These are phyloP conservation scores for Ascosphaera aggregata DNA, from an alignment of 2,329 filamentous ascomycete species.

Conservation along the genomic window DNA sequence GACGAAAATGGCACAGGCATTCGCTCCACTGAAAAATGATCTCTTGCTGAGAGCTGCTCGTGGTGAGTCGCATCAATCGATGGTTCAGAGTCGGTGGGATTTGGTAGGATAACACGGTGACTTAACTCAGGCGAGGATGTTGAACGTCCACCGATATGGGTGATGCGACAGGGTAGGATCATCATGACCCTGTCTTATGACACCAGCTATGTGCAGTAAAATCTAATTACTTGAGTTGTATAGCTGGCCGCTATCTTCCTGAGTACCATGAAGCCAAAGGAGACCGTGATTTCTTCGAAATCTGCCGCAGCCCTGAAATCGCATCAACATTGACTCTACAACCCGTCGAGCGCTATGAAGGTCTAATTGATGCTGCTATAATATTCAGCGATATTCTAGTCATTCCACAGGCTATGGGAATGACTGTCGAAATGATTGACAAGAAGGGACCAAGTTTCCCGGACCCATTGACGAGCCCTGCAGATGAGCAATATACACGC, in stretches of 20 bases:
- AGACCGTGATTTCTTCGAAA: constrained; percentile 83
- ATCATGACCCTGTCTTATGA: constrained; percentile 1
- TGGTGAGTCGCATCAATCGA: constrained; percentile 33
- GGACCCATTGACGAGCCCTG: constrained; percentile 51
- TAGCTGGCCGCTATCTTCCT: constrained; percentile 87
- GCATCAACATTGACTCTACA: constrained; percentile 86
- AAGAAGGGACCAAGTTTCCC: constrained; percentile 95
- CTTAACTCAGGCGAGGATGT: constrained; percentile 67
- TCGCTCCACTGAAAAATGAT: constrained; percentile 78
- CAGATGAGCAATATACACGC: constrained; percentile 60
- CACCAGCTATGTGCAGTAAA: not conserved
- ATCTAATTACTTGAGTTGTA: constrained; percentile 1
- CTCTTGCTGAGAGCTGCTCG: constrained; percentile 71
- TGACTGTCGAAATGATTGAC: constrained; percentile 96
- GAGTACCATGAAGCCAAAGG: constrained; percentile 96
- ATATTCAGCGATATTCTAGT: constrained; percentile 99
- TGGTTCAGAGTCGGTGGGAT: too few species aligned
- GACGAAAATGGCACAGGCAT: constrained; percentile 25
- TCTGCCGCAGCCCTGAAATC: constrained; percentile 80
- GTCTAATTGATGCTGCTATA: constrained; percentile 85
- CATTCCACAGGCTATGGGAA: constrained; percentile 92
- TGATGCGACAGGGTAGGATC: constrained; percentile 81
- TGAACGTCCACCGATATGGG: constrained; percentile 88
- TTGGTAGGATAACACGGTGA: too few species aligned
- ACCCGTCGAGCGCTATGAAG: constrained; percentile 74